These are phyloP conservation scores for Mortierella sp. DNA, from an alignment of 371 early-diverging fungal species.

Conservation along the genomic window DNA sequence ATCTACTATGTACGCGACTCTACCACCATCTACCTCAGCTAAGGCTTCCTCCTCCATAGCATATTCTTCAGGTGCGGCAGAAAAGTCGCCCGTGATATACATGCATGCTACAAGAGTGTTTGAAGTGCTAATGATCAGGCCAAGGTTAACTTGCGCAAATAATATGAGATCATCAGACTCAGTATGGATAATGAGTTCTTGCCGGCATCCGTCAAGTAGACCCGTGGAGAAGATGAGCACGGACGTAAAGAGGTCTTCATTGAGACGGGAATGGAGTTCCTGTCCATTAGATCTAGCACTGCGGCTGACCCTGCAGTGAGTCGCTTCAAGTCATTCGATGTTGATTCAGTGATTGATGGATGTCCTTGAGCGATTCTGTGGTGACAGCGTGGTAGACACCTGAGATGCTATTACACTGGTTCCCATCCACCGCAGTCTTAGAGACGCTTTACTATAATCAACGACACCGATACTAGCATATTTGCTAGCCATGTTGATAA, in stretches of 20 bases:
- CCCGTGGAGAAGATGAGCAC: slow-evolving; percentile 22
- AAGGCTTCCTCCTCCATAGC: slow-evolving; percentile 5
- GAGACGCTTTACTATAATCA: neutral
- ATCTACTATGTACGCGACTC: neutral
- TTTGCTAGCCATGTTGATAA: neutral
- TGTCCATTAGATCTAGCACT: slow-evolving; percentile 22
- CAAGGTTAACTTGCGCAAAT: slow-evolving; percentile 13
- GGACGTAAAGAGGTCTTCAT: slow-evolving; percentile 15
- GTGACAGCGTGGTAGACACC: slow-evolving; percentile 23
- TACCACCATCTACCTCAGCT: neutral
- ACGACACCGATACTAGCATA: neutral
- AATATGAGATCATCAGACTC: slow-evolving; percentile 7
- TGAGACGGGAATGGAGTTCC: slow-evolving; percentile 18
- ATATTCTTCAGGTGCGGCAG: slow-evolving; percentile 12
- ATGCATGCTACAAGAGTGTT: slow-evolving; percentile 36
- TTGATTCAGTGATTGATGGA: slow-evolving; percentile 6
- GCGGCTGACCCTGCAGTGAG: slow-evolving; percentile 8
- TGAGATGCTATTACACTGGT: slow-evolving; percentile 11
- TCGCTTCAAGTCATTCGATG: slow-evolving; percentile 18
- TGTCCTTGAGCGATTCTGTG: slow-evolving; percentile 8
- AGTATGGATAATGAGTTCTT: slow-evolving; percentile 10
- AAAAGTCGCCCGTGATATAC: slow-evolving; percentile 15
- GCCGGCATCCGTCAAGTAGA: slow-evolving; percentile 22
- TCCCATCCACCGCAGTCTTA: neutral
- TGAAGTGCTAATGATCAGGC: slow-evolving; percentile 12